Evolutionary conservation across 768 basidiomycete genomes (phyloP).

Genomic region (Hydnum rufescens): DNA sequence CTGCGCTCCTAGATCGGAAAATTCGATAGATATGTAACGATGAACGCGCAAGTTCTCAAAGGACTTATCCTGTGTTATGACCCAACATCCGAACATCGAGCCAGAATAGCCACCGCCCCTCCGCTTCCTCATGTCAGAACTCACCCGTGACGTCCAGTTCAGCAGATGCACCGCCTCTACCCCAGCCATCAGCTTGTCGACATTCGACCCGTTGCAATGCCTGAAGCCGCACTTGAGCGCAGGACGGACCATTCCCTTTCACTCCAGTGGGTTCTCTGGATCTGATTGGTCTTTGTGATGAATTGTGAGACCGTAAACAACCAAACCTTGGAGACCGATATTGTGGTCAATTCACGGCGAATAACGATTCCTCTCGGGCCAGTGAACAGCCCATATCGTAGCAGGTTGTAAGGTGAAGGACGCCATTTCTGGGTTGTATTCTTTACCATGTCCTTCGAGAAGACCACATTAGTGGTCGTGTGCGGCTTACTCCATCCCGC

Average conservation of each 20-base stretch:
- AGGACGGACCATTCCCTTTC: conserved; percentile 17
- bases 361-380: too few species aligned
- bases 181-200: conserved; percentile 16
- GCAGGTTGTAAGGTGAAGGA: too few species aligned
- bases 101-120: conserved; percentile 22
- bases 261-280: conserved; percentile 17
- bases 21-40: background rate
- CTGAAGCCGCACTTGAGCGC: conserved; percentile 16
- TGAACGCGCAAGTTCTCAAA: conserved; percentile 16
- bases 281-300: too few species aligned
- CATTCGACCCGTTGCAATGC: conserved; percentile 19
- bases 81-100: conserved; percentile 27
- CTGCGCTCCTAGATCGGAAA: conserved; percentile 8
- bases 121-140: conserved; percentile 18
- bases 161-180: conserved; percentile 21
- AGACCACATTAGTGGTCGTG: too few species aligned
- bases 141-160: conserved; percentile 20
- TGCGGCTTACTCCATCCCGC: too few species aligned
- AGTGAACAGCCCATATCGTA: too few species aligned
- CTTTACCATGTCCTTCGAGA: too few species aligned
- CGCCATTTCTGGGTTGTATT: too few species aligned
- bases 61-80: conserved; percentile 26
- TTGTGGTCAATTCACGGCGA: too few species aligned
- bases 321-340: too few species aligned
- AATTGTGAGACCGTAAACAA: background rate